Evolutionary conservation across 768 basidiomycete species (phyloP).

Genomic region (Trametes cubensis): DNA sequence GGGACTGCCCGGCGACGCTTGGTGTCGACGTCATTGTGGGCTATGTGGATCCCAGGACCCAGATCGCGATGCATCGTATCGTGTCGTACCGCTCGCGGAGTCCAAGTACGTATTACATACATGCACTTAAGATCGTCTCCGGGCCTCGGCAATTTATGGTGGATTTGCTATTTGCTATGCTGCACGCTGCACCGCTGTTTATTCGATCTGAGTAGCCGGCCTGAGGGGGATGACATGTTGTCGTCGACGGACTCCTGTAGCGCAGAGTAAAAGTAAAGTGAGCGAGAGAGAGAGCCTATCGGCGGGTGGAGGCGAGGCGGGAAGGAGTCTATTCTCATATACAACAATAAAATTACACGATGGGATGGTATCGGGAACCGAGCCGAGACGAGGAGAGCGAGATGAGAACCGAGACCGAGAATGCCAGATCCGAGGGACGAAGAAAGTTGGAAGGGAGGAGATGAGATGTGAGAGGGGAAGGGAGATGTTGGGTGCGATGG

Average conservation of each 20-base stretch:
- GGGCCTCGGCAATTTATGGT: too few relatives aligned
- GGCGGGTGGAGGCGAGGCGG: not conserved
- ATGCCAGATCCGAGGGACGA: not conserved
- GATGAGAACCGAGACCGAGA: not conserved
- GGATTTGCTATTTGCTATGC: too few relatives aligned
- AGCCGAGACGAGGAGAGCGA: not conserved
- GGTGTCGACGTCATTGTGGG: not conserved
- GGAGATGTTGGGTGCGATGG: not conserved
- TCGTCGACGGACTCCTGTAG: too few relatives aligned
- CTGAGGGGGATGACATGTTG: too few relatives aligned
- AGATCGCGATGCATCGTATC: too few relatives aligned
- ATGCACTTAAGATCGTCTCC: too few relatives aligned
- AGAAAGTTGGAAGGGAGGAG: not conserved
- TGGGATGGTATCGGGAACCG: constrained; percentile 12
- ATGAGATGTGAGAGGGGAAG: not conserved
- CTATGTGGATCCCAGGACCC: too few relatives aligned
- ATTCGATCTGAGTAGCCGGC: too few relatives aligned
- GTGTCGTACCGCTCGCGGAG: too few relatives aligned
- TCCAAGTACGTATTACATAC: too few relatives aligned
- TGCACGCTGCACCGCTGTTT: too few relatives aligned
- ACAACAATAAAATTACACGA: constrained; percentile 19
- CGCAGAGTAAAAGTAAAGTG: too few relatives aligned
- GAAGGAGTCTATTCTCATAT: constrained; percentile 12
- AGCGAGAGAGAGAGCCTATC: not conserved
- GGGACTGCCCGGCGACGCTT: not conserved